Evolutionary conservation across 1,139 yeast species (phyloP).

Genomic region (Hemisphaericaspora lyxosophila): DNA sequence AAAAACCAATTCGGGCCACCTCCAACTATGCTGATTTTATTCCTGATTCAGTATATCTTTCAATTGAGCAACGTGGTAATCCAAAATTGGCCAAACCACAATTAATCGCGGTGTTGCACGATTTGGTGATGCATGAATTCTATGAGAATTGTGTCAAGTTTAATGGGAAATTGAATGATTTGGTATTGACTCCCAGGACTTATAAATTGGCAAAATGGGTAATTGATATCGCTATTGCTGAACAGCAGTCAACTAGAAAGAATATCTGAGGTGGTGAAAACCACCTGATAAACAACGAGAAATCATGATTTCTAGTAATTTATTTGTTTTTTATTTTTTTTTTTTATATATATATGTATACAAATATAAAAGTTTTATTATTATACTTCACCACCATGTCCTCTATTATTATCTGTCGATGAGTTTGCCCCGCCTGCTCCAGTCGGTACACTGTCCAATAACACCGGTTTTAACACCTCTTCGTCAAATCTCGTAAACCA

Average conservation of each 20-base stretch:
- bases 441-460: conserved; percentile 58
- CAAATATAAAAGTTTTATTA: conserved; percentile 1
- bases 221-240: conserved; percentile 62
- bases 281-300: too few relatives aligned
- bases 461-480: conserved; percentile 91
- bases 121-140: conserved; percentile 61
- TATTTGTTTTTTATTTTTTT: too few relatives aligned
- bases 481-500: conserved; percentile 96
- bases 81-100: conserved; percentile 28
- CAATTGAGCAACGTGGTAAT: conserved; percentile 23
- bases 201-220: conserved; percentile 72
- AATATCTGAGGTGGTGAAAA: too few relatives aligned
- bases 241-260: conserved; percentile 26
- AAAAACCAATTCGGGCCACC: conserved; percentile 52
- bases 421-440: conserved; percentile 5
- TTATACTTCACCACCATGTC: conserved; percentile 5
- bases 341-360: conserved; percentile 1
- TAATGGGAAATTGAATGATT: conserved; percentile 61
- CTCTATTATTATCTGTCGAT: conserved; percentile 9
- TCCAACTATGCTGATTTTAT: conserved; percentile 36
- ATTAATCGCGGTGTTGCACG: conserved; percentile 56
- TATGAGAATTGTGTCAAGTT: conserved; percentile 63
- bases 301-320: too few relatives aligned
- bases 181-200: conserved; percentile 59
- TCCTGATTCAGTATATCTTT: conserved; percentile 50